A percentile compares a stretch with the other conserved stretches of the same genome.
Evolutionary conservation across 495 filamentous ascomycete genomes (phyloP).

Genomic region (Penicillium cataractarum): DNA sequence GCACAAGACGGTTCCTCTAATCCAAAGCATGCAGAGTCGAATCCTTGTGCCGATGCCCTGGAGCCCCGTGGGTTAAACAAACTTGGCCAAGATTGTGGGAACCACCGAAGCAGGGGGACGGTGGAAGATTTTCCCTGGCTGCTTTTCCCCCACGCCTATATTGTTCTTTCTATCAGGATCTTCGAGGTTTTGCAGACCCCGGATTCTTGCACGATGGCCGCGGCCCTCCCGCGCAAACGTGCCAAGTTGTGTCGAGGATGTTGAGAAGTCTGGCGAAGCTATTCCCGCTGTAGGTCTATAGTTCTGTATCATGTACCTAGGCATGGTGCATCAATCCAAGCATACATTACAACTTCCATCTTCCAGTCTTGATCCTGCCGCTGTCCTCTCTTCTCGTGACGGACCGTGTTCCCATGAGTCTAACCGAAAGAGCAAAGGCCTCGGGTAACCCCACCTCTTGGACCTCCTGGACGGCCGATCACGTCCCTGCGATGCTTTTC

Average conservation of each 20-base stretch:
- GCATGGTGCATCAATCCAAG: slow-evolving; percentile 21
- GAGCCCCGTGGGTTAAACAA: slow-evolving; percentile 79
- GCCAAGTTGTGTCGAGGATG: slow-evolving; percentile 2
- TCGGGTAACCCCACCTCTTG: slow-evolving; percentile 30
- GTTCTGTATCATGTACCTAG: slow-evolving; percentile 32
- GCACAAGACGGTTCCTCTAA: slow-evolving; percentile 96
- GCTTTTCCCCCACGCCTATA: background rate
- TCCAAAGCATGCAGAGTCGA: slow-evolving; percentile 92
- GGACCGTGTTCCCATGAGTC: slow-evolving; percentile 6
- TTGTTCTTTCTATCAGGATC: slow-evolving; percentile 1
- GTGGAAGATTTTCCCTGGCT: background rate
- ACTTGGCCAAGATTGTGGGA: background rate
- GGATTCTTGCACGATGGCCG: slow-evolving; percentile 3
- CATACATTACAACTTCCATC: slow-evolving; percentile 9
- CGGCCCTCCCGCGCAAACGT: slow-evolving; percentile 9
- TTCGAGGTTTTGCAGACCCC: slow-evolving; percentile 3
- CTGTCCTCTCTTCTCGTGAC: background rate
- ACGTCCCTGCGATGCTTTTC: slow-evolving; percentile 14
- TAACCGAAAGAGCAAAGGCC: slow-evolving; percentile 13
- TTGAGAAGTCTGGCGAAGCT: background rate
- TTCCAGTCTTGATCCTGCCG: background rate
- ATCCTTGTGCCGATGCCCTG: slow-evolving; percentile 95
- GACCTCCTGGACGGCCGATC: slow-evolving; percentile 22
- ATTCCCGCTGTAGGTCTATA: background rate
- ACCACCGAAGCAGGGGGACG: background rate